Percentiles rank a stretch among this genome's conserved stretches.
These are phyloP conservation scores for Apiotrichum veenhuisii DNA, from an alignment of 1,284 basidiomycete genomes.

Conservation along the genomic window DNA sequence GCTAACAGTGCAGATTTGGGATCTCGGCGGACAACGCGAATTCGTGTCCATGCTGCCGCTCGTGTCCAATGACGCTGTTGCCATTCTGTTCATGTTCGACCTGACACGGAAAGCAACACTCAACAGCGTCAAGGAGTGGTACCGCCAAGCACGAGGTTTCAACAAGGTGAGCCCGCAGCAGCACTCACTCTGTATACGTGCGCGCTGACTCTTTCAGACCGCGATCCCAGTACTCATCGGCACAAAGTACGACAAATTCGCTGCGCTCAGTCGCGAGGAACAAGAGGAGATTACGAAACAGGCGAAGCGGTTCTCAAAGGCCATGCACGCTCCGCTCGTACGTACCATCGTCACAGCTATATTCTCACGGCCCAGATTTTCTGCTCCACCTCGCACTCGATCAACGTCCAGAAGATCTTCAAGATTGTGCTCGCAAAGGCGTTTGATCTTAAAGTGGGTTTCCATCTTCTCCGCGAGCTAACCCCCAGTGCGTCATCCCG, in stretches of 20 bases:
- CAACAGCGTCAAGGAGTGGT: slow-evolving; percentile 99
- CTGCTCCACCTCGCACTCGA: slow-evolving; percentile 94
- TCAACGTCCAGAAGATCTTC: slow-evolving; percentile 99
- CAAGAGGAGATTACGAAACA: slow-evolving; percentile 99
- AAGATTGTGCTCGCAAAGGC: slow-evolving; percentile 57
- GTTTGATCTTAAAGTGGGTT: slow-evolving; percentile 50
- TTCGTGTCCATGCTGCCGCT: slow-evolving; percentile 99
- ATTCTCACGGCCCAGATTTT: slow-evolving; percentile 60
- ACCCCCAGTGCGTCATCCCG: slow-evolving; percentile 85
- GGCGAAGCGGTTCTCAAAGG: slow-evolving; percentile 92
- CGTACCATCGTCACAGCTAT: slow-evolving; percentile 2
- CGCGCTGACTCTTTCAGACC: slow-evolving; percentile 58
- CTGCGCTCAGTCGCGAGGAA: slow-evolving; percentile 91
- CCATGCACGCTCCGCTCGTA: slow-evolving; percentile 90
- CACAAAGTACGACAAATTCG: slow-evolving; percentile 96
- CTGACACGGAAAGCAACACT: slow-evolving; percentile 92
- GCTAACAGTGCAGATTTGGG: slow-evolving; percentile 67
- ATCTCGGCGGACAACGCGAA: slow-evolving; percentile 93
- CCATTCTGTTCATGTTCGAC: slow-evolving; percentile 99
- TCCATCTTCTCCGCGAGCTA: background rate
- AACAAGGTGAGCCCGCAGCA: slow-evolving; percentile 79
- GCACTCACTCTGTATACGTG: too few relatives aligned
- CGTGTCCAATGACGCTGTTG: slow-evolving; percentile 96
- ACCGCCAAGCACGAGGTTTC: slow-evolving; percentile 94
- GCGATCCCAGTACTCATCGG: slow-evolving; percentile 95